Conservation (phyloP, 108 stramenopile genomes). For the Nitzschia sp. region DNA sequence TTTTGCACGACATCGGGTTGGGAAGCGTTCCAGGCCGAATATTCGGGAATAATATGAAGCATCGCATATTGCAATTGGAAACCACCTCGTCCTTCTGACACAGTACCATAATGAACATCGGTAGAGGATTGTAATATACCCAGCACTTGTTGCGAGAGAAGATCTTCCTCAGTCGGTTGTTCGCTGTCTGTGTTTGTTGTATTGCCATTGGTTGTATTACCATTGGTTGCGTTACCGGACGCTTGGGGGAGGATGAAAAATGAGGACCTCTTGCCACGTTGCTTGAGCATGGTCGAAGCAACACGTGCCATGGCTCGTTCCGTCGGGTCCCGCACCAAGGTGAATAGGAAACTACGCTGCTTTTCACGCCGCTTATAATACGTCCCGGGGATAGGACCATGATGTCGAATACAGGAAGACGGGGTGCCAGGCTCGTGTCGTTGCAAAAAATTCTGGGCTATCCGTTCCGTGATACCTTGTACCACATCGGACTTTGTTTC, state of each 20-base stretch:
- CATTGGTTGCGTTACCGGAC: neutral
- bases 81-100: slow-evolving; percentile 41
- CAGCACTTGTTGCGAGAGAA: slow-evolving; percentile 6
- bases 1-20: slow-evolving; percentile 14
- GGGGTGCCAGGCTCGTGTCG: neutral
- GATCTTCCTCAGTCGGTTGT: neutral
- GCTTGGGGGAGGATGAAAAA: neutral
- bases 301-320: slow-evolving; percentile 22
- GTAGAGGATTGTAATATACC: slow-evolving; percentile 5
- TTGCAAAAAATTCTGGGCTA: slow-evolving; percentile 30
- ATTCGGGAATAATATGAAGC: slow-evolving; percentile 7
- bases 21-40: slow-evolving; percentile 13
- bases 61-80: slow-evolving; percentile 31
- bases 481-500: slow-evolving; percentile 20
- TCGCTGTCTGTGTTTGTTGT: neutral
- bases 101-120: slow-evolving; percentile 19
- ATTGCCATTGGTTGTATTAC: neutral
- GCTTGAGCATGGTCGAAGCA: slow-evolving; percentile 5
- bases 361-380: slow-evolving; percentile 20
- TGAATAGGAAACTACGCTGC: slow-evolving; percentile 26
- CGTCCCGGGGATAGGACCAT: slow-evolving; percentile 11
- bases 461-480: slow-evolving; percentile 20
- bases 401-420: slow-evolving; percentile 30
- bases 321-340: slow-evolving; percentile 39
- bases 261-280: neutral